phyloP scores from a whole-genome alignment of 1,284 basidiomycete genomes.

The Rhodotorula sp. region DNA sequence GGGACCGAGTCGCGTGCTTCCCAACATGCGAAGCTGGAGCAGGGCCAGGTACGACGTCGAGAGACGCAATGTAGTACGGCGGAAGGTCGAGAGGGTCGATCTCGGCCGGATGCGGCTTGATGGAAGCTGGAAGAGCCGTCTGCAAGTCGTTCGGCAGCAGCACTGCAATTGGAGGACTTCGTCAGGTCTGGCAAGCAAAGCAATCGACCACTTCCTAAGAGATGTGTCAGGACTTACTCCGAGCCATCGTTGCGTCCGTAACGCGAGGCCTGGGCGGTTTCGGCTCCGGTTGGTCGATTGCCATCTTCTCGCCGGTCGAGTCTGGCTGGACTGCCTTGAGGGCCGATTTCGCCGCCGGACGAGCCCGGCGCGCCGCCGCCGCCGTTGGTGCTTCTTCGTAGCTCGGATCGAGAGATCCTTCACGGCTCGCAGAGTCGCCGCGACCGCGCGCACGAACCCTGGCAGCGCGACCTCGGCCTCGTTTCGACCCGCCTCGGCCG shows the following conservation, averaged over 20 bases:
- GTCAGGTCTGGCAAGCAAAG: not conserved
- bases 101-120: constrained; percentile 21
- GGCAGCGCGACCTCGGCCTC: no score
- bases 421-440: not conserved
- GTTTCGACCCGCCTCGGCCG: not conserved
- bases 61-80: constrained; percentile 17
- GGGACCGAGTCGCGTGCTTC: no score
- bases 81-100: constrained; percentile 23
- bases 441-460: not conserved
- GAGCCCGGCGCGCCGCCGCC: not conserved
- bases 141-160: constrained; percentile 27
- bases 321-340: constrained; percentile 1
- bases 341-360: constrained; percentile 12
- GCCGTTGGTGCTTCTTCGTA: not conserved
- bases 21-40: not conserved
- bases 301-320: not conserved
- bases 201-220: not conserved
- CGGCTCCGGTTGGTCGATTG: not conserved
- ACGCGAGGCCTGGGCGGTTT: not conserved
- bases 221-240: not conserved
- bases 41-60: not conserved
- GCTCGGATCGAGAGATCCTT: constrained; percentile 5
- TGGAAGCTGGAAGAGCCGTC: constrained; percentile 3
- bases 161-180: not conserved
- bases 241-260: not conserved